Evolutionary conservation across 352 stramenopile species (phyloP).

Genomic region (Phytophthora macrochlamydospora): DNA sequence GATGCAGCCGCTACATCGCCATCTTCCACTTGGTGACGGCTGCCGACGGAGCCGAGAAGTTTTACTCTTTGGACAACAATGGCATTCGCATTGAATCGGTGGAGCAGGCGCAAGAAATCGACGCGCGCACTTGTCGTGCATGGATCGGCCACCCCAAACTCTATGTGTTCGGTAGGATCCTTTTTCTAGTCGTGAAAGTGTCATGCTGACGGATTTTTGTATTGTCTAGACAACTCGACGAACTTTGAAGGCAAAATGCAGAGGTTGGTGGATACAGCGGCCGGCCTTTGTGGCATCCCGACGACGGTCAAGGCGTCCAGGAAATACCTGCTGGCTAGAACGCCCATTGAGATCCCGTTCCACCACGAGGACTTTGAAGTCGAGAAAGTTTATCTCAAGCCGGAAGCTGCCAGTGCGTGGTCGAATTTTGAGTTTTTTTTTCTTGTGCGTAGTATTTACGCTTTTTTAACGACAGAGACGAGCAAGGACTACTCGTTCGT

Average conservation of each 20-base stretch:
- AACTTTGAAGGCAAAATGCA: constrained; percentile 90
- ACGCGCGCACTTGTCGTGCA: constrained; percentile 75
- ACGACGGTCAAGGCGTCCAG: constrained; percentile 77
- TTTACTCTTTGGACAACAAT: constrained; percentile 98
- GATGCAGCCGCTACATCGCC: constrained; percentile 78
- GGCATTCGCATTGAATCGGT: constrained; percentile 93
- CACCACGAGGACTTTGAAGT: constrained; percentile 89
- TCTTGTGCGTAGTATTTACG: background rate
- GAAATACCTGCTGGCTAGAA: constrained; percentile 73
- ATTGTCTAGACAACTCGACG: constrained; percentile 72
- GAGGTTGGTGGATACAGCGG: constrained; percentile 80
- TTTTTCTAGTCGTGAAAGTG: background rate
- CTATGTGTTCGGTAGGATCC: constrained; percentile 72
- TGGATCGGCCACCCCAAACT: constrained; percentile 89
- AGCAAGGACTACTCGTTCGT: constrained; percentile 90
- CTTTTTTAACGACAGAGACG: constrained; percentile 38
- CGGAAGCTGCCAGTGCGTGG: constrained; percentile 56
- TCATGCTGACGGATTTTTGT: background rate
- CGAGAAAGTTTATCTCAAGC: constrained; percentile 86
- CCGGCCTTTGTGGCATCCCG: constrained; percentile 71
- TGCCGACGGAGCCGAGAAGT: constrained; percentile 93
- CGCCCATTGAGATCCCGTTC: constrained; percentile 64
- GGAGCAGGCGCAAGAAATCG: constrained; percentile 90
- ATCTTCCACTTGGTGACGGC: constrained; percentile 92
- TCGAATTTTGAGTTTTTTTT: background rate